Percentiles rank a stretch among this genome's conserved stretches.
These are phyloP conservation scores for Circinella minor DNA, from an alignment of 371 early-diverging fungal species.

Conservation along the genomic window DNA sequence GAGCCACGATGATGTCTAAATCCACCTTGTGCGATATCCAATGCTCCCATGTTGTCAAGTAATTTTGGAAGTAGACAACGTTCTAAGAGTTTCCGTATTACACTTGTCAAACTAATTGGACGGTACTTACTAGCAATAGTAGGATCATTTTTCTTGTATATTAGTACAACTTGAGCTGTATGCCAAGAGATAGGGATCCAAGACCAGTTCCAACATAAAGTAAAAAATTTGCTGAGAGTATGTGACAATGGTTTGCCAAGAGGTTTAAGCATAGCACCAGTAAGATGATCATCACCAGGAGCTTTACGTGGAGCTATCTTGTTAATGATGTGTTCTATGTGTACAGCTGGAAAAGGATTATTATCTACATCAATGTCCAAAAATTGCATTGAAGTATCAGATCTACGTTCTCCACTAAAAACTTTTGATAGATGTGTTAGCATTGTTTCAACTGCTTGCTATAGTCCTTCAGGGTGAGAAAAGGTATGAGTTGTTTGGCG, in stretches of 20 bases:
- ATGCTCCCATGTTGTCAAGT: neutral
- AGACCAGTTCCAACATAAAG: conserved; percentile 30
- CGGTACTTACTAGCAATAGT: conserved; percentile 23
- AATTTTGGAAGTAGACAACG: conserved; percentile 11
- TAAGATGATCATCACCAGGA: conserved; percentile 31
- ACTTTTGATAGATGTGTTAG: conserved; percentile 11
- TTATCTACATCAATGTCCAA: too few relatives aligned
- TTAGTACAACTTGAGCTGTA: conserved; percentile 27
- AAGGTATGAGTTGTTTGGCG: neutral
- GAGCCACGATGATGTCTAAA: conserved; percentile 24
- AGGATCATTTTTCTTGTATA: conserved; percentile 25
- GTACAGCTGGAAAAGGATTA: neutral
- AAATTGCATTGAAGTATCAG: neutral
- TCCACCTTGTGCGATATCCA: conserved; percentile 31
- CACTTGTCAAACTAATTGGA: conserved; percentile 24
- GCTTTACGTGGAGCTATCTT: conserved; percentile 16
- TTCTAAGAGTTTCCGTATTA: conserved; percentile 25
- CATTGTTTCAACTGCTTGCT: conserved; percentile 16
- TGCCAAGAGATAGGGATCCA: conserved; percentile 29
- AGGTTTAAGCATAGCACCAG: conserved; percentile 32
- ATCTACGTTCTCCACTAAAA: conserved; percentile 2
- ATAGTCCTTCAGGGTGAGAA: conserved; percentile 20
- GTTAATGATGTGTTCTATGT: neutral
- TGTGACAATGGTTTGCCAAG: conserved; percentile 8
- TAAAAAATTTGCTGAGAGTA: conserved; percentile 12